phyloP scores from a whole-genome alignment of 2,329 filamentous ascomycete genomes.

The Dothidotthia symphoricarpi region DNA sequence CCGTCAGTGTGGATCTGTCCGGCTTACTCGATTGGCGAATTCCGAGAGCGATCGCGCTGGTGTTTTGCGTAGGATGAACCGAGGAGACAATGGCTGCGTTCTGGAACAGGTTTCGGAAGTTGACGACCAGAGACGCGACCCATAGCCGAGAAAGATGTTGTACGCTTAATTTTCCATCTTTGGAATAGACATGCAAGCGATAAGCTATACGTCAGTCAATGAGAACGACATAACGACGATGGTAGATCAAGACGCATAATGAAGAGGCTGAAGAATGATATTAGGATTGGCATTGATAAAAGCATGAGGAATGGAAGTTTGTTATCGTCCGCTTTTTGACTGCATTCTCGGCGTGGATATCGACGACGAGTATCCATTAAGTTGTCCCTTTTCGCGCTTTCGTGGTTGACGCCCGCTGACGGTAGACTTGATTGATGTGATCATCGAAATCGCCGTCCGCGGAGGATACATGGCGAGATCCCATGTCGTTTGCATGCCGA shows the following conservation, averaged over 20 bases:
- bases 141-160: too few species aligned
- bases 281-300: conserved; percentile 5
- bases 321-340: conserved; percentile 27
- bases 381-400: conserved; percentile 24
- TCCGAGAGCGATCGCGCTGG: neutral
- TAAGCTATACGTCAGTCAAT: too few species aligned
- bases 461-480: conserved; percentile 35
- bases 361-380: conserved; percentile 23
- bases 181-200: too few species aligned
- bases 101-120: too few species aligned
- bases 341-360: conserved; percentile 31
- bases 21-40: conserved; percentile 17
- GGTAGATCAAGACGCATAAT: too few species aligned
- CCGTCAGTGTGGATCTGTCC: conserved; percentile 2
- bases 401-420: conserved; percentile 23
- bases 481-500: conserved; percentile 25
- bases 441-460: conserved; percentile 15
- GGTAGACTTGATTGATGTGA: conserved; percentile 16
- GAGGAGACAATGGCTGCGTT: too few species aligned
- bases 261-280: conserved; percentile 6
- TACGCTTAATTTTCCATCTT: too few species aligned
- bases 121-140: too few species aligned
- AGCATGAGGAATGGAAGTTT: too few species aligned
- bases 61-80: too few species aligned
- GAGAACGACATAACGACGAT: too few species aligned